phyloP scores from a whole-genome alignment of 495 filamentous ascomycete genomes.

The Patellaria atrata region DNA sequence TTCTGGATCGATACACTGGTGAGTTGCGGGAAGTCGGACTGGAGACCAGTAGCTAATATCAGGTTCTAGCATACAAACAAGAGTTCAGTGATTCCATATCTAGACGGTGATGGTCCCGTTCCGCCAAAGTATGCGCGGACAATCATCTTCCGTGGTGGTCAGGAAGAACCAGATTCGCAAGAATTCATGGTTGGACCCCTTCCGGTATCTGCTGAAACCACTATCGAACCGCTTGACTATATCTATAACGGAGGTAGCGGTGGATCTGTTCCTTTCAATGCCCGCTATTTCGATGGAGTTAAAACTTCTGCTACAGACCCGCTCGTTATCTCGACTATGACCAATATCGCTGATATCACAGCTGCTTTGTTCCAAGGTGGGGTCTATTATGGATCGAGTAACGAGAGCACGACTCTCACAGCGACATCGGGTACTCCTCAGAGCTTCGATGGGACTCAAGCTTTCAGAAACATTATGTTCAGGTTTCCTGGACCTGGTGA shows the following conservation, averaged over 20 bases:
- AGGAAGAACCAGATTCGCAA: constrained; percentile 10
- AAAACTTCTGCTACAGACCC: constrained; percentile 19
- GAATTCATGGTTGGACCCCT: constrained; percentile 18
- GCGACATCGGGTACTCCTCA: constrained; percentile 20
- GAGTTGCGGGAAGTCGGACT: too few species aligned
- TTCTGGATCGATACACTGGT: too few species aligned
- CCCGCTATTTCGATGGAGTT: constrained; percentile 24
- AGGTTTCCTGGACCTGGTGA: constrained; percentile 24
- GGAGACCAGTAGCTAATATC: too few species aligned
- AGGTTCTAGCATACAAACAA: constrained; percentile 17
- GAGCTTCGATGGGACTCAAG: constrained; percentile 24
- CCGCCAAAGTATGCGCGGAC: constrained; percentile 13
- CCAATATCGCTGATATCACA: constrained; percentile 27
- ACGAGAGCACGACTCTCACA: constrained; percentile 22
- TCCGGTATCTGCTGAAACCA: constrained; percentile 8
- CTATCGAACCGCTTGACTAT: constrained; percentile 14
- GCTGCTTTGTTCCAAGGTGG: constrained; percentile 22
- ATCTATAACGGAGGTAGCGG: constrained; percentile 14
- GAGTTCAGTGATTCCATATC: constrained; percentile 6
- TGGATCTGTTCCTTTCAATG: constrained; percentile 23
- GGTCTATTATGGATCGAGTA: constrained; percentile 22
- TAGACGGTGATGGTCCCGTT: constrained; percentile 7
- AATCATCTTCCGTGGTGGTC: constrained; percentile 14
- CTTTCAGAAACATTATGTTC: constrained; percentile 25
- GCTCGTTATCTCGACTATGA: constrained; percentile 24